phyloP scores from a whole-genome alignment of 2,329 filamentous ascomycete genomes.

The Sordariomycetes sp. region DNA sequence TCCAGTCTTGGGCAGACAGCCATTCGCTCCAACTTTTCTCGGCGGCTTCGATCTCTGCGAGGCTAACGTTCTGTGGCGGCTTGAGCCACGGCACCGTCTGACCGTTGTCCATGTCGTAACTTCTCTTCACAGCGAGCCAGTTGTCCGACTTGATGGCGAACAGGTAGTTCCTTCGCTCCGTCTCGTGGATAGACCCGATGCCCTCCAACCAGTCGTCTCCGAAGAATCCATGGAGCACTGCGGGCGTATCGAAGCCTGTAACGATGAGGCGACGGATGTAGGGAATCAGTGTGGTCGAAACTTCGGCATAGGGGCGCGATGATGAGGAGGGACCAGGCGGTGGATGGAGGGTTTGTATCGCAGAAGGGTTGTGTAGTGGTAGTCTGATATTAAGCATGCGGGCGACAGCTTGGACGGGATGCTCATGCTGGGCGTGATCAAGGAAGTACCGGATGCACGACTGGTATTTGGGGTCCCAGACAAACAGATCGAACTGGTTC shows the following conservation, averaged over 20 bases:
- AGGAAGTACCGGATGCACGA: conserved; percentile 87
- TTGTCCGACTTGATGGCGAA: conserved; percentile 90
- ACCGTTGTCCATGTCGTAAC: conserved; percentile 78
- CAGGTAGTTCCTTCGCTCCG: conserved; percentile 86
- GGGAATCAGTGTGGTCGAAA: conserved; percentile 56
- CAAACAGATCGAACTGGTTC: conserved; percentile 66
- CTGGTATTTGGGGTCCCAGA: conserved; percentile 88
- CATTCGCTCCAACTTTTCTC: conserved; percentile 89
- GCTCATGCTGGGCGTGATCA: conserved; percentile 79
- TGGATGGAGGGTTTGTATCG: conserved; percentile 12
- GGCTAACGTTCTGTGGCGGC: conserved; percentile 66
- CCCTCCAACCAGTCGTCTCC: conserved; percentile 85
- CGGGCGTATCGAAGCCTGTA: conserved; percentile 80
- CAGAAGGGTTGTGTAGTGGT: conserved; percentile 44
- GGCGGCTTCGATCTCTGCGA: conserved; percentile 73
- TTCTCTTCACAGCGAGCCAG: conserved; percentile 81
- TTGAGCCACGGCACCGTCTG: conserved; percentile 83
- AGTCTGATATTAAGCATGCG: conserved; percentile 87
- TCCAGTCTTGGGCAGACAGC: conserved; percentile 97
- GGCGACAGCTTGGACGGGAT: conserved; percentile 76
- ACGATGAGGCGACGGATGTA: conserved; percentile 86
- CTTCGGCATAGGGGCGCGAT: conserved; percentile 26
- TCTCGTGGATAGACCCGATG: conserved; percentile 74
- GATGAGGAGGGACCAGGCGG: conserved; percentile 1
- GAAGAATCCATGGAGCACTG: conserved; percentile 90